Evolutionary conservation across 2,329 filamentous ascomycete genomes (phyloP), one percentile per base, ranked within the genome.

Genomic region (Aspergillus unguis): DNA sequence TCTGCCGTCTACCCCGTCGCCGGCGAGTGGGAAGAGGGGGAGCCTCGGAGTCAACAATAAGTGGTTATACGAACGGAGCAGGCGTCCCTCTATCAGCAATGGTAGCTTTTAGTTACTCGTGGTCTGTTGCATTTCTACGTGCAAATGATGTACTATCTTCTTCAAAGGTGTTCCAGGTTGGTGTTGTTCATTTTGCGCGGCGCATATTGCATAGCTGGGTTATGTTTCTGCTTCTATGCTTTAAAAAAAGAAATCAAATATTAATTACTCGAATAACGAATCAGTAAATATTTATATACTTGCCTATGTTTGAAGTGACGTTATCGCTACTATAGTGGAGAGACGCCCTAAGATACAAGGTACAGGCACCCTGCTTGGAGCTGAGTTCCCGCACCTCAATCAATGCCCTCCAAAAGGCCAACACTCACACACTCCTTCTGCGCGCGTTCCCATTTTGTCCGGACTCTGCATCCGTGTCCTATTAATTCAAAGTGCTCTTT

Each of bases 61-160:
- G 75, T 97, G 92, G 92, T 72, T 96, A 55, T 97, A 96, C 67
- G 90, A 96, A 71, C 89, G 85, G 73, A 87, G 88, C 47, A 64
- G 69, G 40, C 64, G 68, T 28, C 58, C 72, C 26, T 74, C 71
- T 33, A 62, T 71, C 9, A 71, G 68, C 55, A 71, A 69, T 48
- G 68, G 69, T 32, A 60, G 67, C 51, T 61, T 69, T 57, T 71
- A 52, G 17, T 54, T 50, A 28, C 37, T 52, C 29, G 54, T 36
- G 53, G 50, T 50, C 10, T 50, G 46, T 33, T 47, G 27, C 48
- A 40, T 42, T 46, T 52, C 43, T 52, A 35, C 27, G 49, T 28
- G 42, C 28, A 50, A 43, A 48, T 26, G 27, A 52, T 56, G 53
- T 53, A 51, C 33, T 33, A 31, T 53, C 26, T 44, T 7, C 46